Conservation (phyloP, 768 basidiomycete genomes). For the Lentinula detonsa region DNA sequence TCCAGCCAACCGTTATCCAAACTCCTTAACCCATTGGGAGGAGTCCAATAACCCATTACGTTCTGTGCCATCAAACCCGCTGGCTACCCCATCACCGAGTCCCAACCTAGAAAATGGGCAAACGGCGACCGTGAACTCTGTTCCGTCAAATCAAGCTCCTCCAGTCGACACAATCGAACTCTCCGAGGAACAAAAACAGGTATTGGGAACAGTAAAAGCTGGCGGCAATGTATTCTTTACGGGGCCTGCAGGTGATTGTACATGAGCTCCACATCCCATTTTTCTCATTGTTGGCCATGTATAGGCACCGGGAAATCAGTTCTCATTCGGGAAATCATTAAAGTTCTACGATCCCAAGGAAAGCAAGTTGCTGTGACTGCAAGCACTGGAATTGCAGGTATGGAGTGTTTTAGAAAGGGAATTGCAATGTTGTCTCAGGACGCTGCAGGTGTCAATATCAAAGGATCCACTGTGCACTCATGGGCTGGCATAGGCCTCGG, state of each 20-base stretch:
- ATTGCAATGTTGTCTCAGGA: background rate
- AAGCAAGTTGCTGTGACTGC: constrained; percentile 53
- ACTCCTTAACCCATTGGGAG: constrained; percentile 1
- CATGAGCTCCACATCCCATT: background rate
- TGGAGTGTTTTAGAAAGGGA: too few relatives aligned
- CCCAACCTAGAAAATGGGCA: background rate
- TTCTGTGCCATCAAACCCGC: background rate
- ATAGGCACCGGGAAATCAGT: constrained; percentile 70
- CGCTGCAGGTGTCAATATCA: constrained; percentile 51
- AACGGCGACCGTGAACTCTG: background rate
- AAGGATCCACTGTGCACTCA: constrained; percentile 62
- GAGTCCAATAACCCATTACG: background rate
- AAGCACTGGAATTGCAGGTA: constrained; percentile 52
- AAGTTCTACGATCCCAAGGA: constrained; percentile 18
- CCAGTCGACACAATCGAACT: constrained; percentile 9
- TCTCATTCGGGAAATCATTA: constrained; percentile 57
- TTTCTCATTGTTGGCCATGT: background rate
- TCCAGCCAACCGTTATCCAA: background rate
- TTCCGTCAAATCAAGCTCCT: background rate
- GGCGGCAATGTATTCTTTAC: constrained; percentile 69
- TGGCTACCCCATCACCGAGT: background rate
- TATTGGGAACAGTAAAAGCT: constrained; percentile 41
- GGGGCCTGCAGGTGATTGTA: constrained; percentile 55
- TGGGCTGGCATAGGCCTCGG: constrained; percentile 63
- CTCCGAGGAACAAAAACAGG: constrained; percentile 32